Conservation (phyloP, 129 eudicot species). For the Chrysanthemum makinoi region DNA sequence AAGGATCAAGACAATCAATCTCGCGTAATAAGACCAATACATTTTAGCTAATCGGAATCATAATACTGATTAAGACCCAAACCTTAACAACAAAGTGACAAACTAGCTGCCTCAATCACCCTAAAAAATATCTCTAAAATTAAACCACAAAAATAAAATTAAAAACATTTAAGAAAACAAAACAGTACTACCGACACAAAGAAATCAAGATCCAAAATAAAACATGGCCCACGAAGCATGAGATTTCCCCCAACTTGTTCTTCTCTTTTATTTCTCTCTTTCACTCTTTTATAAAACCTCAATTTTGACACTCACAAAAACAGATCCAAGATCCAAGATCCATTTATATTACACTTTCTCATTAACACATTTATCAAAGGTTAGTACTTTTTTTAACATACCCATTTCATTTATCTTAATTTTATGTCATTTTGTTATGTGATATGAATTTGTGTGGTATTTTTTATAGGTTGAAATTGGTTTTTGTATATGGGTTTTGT, state of each 20-base stretch:
- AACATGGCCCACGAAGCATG: background rate
- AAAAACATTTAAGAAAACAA: too few species aligned
- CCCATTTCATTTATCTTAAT: background rate
- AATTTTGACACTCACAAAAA: constrained; percentile 7
- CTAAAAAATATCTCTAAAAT: too few species aligned
- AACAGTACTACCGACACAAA: too few species aligned
- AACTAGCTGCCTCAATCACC: too few species aligned
- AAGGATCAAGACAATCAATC: too few species aligned
- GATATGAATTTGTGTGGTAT: background rate
- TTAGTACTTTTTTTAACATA: constrained; percentile 15
- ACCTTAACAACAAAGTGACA: too few species aligned
- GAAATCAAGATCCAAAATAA: too few species aligned
- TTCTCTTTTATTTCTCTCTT: constrained; percentile 15
- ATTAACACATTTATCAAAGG: constrained; percentile 32
- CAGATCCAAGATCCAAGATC: constrained; percentile 41
- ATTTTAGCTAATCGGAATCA: too few species aligned
- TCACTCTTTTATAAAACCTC: background rate
- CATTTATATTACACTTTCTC: constrained; percentile 1
- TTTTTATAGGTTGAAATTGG: background rate
- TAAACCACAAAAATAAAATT: too few species aligned
- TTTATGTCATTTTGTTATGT: background rate
- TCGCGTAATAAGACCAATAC: too few species aligned
- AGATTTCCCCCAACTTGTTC: constrained; percentile 16
- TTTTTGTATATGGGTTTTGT: constrained; percentile 22
- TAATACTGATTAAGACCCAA: too few species aligned